These are phyloP conservation scores for Zoysia matrella DNA, from an alignment of 202 grass and related monocot genomes.

Conservation along the genomic window DNA sequence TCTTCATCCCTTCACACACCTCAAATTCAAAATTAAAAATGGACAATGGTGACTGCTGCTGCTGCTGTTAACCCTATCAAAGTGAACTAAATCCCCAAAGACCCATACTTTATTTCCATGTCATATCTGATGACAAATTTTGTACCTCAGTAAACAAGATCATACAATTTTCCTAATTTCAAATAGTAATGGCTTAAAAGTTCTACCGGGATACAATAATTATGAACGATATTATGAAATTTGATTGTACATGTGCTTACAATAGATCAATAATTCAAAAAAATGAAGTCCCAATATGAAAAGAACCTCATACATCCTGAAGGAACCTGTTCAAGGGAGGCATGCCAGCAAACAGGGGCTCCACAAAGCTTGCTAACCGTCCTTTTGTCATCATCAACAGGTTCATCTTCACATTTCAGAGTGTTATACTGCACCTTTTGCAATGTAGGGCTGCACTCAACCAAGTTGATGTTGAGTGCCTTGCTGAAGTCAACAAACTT, in stretches of 20 bases:
- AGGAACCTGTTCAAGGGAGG: slow-evolving; percentile 88
- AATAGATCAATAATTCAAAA: slow-evolving; percentile 28
- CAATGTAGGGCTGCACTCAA: slow-evolving; percentile 84
- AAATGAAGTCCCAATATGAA: slow-evolving; percentile 11
- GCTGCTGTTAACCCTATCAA: not conserved
- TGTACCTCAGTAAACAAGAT: not conserved
- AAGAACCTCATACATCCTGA: slow-evolving; percentile 78
- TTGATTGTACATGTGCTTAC: slow-evolving; percentile 3
- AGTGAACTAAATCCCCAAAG: not conserved
- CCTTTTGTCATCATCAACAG: slow-evolving; percentile 55
- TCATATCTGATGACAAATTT: slow-evolving; percentile 7
- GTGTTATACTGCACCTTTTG: slow-evolving; percentile 78
- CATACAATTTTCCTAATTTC: not conserved
- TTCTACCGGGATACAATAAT: not conserved
- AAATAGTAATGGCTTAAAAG: not conserved
- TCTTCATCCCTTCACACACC: not conserved
- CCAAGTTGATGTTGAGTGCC: slow-evolving; percentile 84
- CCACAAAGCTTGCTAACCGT: slow-evolving; percentile 72
- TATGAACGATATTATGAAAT: not conserved
- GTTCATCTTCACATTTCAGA: slow-evolving; percentile 73
- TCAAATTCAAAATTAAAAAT: slow-evolving; percentile 1
- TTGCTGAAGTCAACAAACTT: slow-evolving; percentile 83
- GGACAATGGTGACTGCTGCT: not conserved
- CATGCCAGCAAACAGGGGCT: slow-evolving; percentile 73
- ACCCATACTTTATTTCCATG: not conserved